phyloP scores from a whole-genome alignment of 306 rosid genomes.

The Lablab purpureus region DNA sequence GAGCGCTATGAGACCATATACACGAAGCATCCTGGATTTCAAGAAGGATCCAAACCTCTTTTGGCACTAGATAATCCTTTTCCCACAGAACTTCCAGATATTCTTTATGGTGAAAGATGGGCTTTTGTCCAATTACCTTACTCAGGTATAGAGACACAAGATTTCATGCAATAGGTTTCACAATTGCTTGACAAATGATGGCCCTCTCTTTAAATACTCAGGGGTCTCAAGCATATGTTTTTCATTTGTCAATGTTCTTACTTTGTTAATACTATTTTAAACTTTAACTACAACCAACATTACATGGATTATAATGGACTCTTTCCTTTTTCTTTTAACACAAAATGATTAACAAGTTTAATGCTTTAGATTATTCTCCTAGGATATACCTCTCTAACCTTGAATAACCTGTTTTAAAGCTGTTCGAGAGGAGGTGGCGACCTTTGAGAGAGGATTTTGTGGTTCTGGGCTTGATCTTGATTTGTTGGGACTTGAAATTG shows the following conservation, averaged over 20 bases:
- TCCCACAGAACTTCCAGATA: conserved; percentile 89
- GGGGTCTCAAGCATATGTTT: neutral
- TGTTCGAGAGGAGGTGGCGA: conserved; percentile 77
- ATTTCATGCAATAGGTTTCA: conserved; percentile 27
- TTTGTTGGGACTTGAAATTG: conserved; percentile 86
- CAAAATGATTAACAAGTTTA: neutral
- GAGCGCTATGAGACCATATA: conserved; percentile 87
- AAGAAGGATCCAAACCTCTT: conserved; percentile 83
- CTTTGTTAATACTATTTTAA: conserved; percentile 14
- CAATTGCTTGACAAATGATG: conserved; percentile 7
- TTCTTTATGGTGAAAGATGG: conserved; percentile 93
- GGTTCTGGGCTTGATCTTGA: conserved; percentile 96
- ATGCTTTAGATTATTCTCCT: conserved; percentile 21
- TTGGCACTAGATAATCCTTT: conserved; percentile 92
- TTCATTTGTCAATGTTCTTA: conserved; percentile 24
- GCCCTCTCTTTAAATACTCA: neutral
- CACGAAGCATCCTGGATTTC: conserved; percentile 91
- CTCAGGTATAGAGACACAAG: conserved; percentile 65
- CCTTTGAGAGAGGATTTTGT: conserved; percentile 60
- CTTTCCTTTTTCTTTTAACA: neutral
- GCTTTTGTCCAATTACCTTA: conserved; percentile 94
- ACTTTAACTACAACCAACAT: neutral
- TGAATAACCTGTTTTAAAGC: conserved; percentile 57
- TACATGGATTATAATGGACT: conserved; percentile 11
- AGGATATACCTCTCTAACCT: conserved; percentile 34